Percentiles rank a stretch among this genome's conserved stretches.
Evolutionary conservation across 192 early-diverging fungal species (phyloP).

Genomic region (Coemansia erecta): DNA sequence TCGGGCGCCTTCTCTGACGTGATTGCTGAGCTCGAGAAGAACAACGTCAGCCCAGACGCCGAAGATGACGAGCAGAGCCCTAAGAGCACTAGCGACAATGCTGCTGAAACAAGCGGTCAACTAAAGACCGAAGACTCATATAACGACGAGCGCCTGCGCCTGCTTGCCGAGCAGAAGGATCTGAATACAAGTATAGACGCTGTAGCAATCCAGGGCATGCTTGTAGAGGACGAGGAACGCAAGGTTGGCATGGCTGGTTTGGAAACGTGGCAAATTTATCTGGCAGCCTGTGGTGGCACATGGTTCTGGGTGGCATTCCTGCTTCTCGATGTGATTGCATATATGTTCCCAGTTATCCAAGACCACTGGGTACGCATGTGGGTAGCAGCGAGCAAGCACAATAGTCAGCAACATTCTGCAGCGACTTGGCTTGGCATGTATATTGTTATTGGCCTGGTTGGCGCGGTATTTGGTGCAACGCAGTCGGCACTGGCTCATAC

Average conservation of each 20-base stretch:
- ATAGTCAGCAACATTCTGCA: constrained; percentile 33
- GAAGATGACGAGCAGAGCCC: no score
- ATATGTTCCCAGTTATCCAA: constrained; percentile 49
- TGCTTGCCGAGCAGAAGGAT: constrained; percentile 35
- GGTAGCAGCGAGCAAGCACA: constrained; percentile 26
- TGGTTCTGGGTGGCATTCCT: constrained; percentile 60
- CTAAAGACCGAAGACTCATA: constrained; percentile 26
- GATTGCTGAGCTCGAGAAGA: no score
- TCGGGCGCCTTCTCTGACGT: no score
- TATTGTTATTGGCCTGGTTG: constrained; percentile 54
- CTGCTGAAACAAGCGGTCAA: no score
- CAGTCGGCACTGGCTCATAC: constrained; percentile 49
- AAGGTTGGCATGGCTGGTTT: constrained; percentile 70
- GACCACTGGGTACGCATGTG: constrained; percentile 67
- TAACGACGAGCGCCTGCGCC: constrained; percentile 18
- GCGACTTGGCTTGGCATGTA: constrained; percentile 68
- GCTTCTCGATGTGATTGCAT: constrained; percentile 52
- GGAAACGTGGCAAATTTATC: constrained; percentile 73
- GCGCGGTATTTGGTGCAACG: constrained; percentile 33
- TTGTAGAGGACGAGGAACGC: constrained; percentile 81
- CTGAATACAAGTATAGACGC: constrained; percentile 30
- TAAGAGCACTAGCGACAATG: no score
- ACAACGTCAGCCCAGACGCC: no score
- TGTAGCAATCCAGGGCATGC: constrained; percentile 45
- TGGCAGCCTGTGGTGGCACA: constrained; percentile 59